phyloP scores from a whole-genome alignment of 306 rosid species.

The Inga leiocalycina region DNA sequence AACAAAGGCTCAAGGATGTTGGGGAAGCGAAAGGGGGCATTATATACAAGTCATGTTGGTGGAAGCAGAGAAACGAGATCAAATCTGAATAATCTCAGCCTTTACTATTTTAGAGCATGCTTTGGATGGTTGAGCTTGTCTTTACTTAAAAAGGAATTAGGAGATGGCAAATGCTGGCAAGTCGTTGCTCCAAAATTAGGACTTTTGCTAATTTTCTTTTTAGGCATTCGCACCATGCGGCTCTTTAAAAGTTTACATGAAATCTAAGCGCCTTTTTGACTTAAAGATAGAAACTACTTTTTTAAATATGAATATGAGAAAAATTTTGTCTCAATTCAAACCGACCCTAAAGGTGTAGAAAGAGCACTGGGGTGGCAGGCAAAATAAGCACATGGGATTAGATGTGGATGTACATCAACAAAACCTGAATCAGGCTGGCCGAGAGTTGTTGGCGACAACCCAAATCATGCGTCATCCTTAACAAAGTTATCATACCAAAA shows the following conservation, averaged over 20 bases:
- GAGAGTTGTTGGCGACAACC: neutral
- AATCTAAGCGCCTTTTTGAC: neutral
- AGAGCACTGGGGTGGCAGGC: neutral
- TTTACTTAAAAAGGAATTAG: neutral
- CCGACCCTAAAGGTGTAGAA: neutral
- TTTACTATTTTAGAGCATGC: neutral
- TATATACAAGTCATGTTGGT: conserved; percentile 3
- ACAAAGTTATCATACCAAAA: neutral
- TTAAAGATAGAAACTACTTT: too few species aligned
- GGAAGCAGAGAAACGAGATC: neutral
- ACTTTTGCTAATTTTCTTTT: neutral
- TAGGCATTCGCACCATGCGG: neutral
- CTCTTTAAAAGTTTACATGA: neutral
- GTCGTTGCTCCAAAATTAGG: neutral
- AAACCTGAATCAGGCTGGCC: neutral
- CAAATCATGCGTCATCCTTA: neutral
- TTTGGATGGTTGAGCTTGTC: conserved; percentile 12
- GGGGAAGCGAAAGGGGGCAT: neutral
- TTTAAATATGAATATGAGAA: too few species aligned
- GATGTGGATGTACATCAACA: conserved; percentile 1
- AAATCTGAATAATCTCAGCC: neutral
- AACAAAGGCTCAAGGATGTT: conserved; percentile 34
- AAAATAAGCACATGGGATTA: neutral
- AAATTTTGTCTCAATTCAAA: too few species aligned
- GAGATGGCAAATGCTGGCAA: neutral